Evolutionary conservation across 345 rosid genomes (phyloP).

Genomic region (Lepidium sativum): DNA sequence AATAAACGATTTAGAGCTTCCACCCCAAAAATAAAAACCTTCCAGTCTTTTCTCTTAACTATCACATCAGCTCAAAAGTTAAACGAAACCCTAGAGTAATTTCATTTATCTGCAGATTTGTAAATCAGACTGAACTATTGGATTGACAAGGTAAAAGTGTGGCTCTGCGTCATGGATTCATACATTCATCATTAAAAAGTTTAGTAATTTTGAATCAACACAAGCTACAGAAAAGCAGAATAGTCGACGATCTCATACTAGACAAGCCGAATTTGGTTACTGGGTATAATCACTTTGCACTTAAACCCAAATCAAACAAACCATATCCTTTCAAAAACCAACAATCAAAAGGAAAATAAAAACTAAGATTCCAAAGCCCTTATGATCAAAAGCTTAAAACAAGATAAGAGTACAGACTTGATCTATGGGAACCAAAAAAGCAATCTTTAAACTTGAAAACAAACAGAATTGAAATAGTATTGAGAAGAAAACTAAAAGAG

Average conservation of each 20-base stretch:
- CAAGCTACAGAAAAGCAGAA: not conserved
- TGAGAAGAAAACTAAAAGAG: not conserved
- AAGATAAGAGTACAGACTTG: not conserved
- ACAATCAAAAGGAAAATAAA: not conserved
- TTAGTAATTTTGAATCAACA: not conserved
- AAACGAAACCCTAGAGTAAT: conserved; percentile 1
- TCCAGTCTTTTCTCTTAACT: not conserved
- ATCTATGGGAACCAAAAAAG: not conserved
- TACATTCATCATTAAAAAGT: not conserved
- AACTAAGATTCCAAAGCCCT: not conserved
- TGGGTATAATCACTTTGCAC: not conserved
- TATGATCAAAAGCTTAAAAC: conserved; percentile 5
- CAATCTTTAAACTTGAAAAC: not conserved
- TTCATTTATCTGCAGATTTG: not conserved
- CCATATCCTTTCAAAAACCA: not conserved
- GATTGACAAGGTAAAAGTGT: not conserved
- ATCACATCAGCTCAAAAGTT: not conserved
- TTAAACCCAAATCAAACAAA: not conserved
- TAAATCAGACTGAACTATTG: not conserved
- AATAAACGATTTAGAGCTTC: not conserved
- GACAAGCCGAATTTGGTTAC: not conserved
- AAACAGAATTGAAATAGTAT: not conserved
- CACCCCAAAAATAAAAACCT: not conserved
- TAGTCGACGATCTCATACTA: not conserved
- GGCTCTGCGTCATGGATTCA: not conserved